These are phyloP conservation scores for Camelina sativa DNA, from an alignment of 345 rosid species.

Conservation along the genomic window DNA sequence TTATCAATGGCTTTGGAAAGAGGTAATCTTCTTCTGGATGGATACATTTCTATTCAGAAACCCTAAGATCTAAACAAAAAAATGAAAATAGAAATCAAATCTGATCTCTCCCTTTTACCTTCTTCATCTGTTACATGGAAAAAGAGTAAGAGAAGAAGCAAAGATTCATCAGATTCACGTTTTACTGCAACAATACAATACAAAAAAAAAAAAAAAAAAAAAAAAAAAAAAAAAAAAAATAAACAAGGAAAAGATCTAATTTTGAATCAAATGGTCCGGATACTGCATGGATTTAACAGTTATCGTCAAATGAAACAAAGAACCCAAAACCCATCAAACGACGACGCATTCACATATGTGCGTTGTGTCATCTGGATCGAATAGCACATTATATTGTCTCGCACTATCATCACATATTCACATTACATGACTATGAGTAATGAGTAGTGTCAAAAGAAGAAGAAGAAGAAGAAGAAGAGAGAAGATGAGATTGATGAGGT, in stretches of 20 bases:
- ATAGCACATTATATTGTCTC: not conserved
- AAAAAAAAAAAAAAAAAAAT: too few species aligned
- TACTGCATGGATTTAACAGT: too few species aligned
- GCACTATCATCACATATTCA: not conserved
- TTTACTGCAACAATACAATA: not conserved
- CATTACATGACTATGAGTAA: slow-evolving; percentile 21
- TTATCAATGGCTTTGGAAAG: slow-evolving; percentile 39
- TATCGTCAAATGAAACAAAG: too few species aligned
- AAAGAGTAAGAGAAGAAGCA: slow-evolving; percentile 17
- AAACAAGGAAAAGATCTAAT: too few species aligned
- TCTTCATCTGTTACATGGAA: slow-evolving; percentile 1
- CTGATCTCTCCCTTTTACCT: slow-evolving; percentile 17
- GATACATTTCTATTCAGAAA: slow-evolving; percentile 54
- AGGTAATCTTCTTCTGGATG: slow-evolving; percentile 54
- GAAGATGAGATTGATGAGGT: slow-evolving; percentile 6
- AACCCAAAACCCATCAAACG: too few species aligned
- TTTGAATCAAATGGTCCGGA: too few species aligned
- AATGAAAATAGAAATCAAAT: slow-evolving; percentile 20
- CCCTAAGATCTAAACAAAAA: slow-evolving; percentile 11
- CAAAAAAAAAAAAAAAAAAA: too few species aligned
- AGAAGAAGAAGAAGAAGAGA: slow-evolving; percentile 30
- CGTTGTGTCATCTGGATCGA: slow-evolving; percentile 6
- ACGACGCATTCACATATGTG: too few species aligned
- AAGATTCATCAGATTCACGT: slow-evolving; percentile 25
- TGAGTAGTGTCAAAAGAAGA: slow-evolving; percentile 12